These are phyloP conservation scores for Cladosporium sp. DNA, from an alignment of 2,329 filamentous ascomycete species.

Conservation along the genomic window DNA sequence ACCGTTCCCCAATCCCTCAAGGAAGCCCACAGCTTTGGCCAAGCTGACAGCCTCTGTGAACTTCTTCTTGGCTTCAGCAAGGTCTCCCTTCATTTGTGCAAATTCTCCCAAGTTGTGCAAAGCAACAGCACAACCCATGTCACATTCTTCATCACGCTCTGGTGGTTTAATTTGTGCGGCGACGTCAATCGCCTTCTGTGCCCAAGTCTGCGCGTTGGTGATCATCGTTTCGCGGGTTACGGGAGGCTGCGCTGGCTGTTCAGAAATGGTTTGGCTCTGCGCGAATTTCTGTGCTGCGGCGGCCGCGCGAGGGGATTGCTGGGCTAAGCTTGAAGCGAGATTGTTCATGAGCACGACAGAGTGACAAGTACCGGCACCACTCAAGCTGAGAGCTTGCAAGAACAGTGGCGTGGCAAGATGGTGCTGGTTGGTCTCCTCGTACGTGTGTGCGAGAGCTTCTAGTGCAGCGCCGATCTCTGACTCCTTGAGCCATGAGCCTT, in stretches of 20 bases:
- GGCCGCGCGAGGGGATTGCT: conserved; percentile 53
- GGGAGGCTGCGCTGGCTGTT: conserved; percentile 47
- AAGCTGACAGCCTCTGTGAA: conserved; percentile 69
- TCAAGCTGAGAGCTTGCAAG: conserved; percentile 76
- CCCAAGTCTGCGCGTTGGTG: conserved; percentile 74
- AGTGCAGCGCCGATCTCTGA: conserved; percentile 73
- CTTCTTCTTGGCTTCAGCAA: conserved; percentile 63
- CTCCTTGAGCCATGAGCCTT: conserved; percentile 69
- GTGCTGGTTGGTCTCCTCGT: conserved; percentile 70
- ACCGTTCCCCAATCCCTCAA: conserved; percentile 46
- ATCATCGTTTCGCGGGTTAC: conserved; percentile 59
- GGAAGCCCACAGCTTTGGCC: conserved; percentile 49
- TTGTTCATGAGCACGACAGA: conserved; percentile 86
- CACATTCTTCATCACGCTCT: conserved; percentile 73
- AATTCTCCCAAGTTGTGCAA: conserved; percentile 87
- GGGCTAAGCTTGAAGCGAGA: conserved; percentile 70
- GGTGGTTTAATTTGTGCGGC: conserved; percentile 65
- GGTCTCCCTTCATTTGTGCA: conserved; percentile 69
- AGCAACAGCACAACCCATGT: conserved; percentile 77
- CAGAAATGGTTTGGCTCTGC: conserved; percentile 38
- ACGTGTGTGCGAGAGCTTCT: conserved; percentile 77
- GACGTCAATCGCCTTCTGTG: conserved; percentile 70
- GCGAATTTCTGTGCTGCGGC: conserved; percentile 33
- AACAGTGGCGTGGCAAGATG: conserved; percentile 84
- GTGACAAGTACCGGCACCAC: conserved; percentile 67